These are phyloP conservation scores for Camellia japonica DNA, from an alignment of 148 eudicot species.

Conservation along the genomic window DNA sequence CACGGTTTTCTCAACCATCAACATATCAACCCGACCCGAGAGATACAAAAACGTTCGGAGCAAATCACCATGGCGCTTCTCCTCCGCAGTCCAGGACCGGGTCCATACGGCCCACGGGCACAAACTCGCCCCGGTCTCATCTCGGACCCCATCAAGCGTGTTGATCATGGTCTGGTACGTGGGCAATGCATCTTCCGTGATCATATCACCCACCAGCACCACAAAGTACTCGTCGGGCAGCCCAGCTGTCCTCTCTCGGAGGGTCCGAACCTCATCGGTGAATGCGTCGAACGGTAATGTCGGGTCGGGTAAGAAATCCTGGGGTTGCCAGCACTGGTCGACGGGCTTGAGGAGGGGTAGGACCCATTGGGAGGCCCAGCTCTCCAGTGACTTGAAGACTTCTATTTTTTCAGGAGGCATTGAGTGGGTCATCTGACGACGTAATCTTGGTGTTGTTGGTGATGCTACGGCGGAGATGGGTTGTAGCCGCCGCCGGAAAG, in stretches of 20 bases:
- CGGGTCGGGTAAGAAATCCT: conserved; percentile 32
- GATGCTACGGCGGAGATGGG: conserved; percentile 10
- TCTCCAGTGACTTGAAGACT: conserved; percentile 30
- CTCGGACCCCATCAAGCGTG: conserved; percentile 28
- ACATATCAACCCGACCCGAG: conserved; percentile 49
- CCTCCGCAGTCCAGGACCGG: conserved; percentile 43
- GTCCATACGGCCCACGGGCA: conserved; percentile 43
- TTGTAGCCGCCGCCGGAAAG: not conserved
- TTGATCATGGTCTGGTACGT: conserved; percentile 40
- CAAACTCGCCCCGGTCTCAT: conserved; percentile 26
- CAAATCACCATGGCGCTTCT: conserved; percentile 41
- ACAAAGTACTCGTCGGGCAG: conserved; percentile 42
- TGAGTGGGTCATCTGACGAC: conserved; percentile 20
- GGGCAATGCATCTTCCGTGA: conserved; percentile 42
- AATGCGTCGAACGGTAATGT: conserved; percentile 22
- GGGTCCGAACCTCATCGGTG: conserved; percentile 17
- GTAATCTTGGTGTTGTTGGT: not conserved
- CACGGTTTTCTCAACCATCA: conserved; percentile 30
- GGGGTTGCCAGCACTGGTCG: conserved; percentile 38
- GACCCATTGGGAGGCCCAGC: conserved; percentile 21
- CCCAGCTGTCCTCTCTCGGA: conserved; percentile 20
- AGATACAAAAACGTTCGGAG: conserved; percentile 32
- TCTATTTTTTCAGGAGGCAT: conserved; percentile 27
- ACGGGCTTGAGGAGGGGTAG: conserved; percentile 35
- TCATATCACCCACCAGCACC: conserved; percentile 43